phyloP scores from a whole-genome alignment of 2,329 filamentous ascomycete species.

The Zymoseptoria passerinii region DNA sequence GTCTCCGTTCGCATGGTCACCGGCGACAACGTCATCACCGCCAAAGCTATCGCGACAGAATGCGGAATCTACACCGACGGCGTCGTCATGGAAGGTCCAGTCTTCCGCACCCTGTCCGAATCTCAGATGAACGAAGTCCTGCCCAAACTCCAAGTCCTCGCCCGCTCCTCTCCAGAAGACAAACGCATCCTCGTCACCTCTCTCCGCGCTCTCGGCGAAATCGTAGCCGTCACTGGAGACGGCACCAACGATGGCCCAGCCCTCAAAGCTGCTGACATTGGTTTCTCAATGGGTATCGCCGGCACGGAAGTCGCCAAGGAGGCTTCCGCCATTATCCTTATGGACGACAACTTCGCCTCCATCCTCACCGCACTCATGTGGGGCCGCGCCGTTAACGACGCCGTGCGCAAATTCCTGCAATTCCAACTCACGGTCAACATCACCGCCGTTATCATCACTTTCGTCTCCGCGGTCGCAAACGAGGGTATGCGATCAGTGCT shows the following conservation, averaged over 20 bases:
- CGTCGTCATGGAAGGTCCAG: slow-evolving; percentile 38
- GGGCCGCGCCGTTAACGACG: slow-evolving; percentile 52
- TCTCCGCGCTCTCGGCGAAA: slow-evolving; percentile 56
- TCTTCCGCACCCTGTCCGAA: slow-evolving; percentile 36
- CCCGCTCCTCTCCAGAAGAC: slow-evolving; percentile 61
- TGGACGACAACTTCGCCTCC: slow-evolving; percentile 55
- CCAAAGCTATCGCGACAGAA: slow-evolving; percentile 62
- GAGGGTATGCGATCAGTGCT: slow-evolving; percentile 63
- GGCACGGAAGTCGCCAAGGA: slow-evolving; percentile 58
- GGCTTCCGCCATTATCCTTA: slow-evolving; percentile 53
- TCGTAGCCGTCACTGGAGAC: slow-evolving; percentile 58
- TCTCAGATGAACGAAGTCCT: slow-evolving; percentile 47
- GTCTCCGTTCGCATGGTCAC: slow-evolving; percentile 68
- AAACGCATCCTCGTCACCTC: slow-evolving; percentile 57
- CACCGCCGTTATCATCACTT: slow-evolving; percentile 79
- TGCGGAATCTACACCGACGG: slow-evolving; percentile 56
- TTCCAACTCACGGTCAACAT: slow-evolving; percentile 84
- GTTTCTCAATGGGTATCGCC: slow-evolving; percentile 59
- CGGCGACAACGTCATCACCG: slow-evolving; percentile 65
- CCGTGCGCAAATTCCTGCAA: slow-evolving; percentile 49
- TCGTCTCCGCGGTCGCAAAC: slow-evolving; percentile 74
- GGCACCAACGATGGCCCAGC: slow-evolving; percentile 60
- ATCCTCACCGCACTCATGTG: slow-evolving; percentile 56
- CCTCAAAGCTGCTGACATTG: slow-evolving; percentile 57
- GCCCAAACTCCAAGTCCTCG: slow-evolving; percentile 57